Base-by-base conservation (phyloP, 371 early-diverging fungal genomes). In the Rhizomucor pusillus region DNA sequence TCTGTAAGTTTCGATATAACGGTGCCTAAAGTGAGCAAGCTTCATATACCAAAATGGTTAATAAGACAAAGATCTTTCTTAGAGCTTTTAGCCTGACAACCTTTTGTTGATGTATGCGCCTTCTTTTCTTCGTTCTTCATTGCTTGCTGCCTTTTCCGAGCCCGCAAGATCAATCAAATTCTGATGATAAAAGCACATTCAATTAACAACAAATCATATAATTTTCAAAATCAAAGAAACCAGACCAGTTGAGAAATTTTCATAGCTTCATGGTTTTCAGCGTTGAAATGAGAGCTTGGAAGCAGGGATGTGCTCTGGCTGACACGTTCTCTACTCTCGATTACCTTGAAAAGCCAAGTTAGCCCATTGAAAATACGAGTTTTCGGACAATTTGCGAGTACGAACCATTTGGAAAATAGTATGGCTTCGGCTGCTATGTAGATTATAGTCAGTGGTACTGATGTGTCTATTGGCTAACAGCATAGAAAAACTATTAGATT, bases 91-190 rank as follows among this genome's bases (percentile, higher is more conserved):
- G 14, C 18, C 14, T 39, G 18, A 20, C 43, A 47, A 66, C 59
- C 77, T 89, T 66, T 88, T 92, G 78, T 94, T 97, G 62, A 97
- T 97, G 60, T 76, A 88, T 5, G 90, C 86, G 11, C 93, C 91
- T 72, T 97, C 95, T 67, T 90, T 90, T 41, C 92, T 76, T 25
- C 95, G 69, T 12, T 88, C 88, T 10, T 77, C 67, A 48, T 86
- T 80, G 16, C 84, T 77, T 10, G 88, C 65, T 7, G 85, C 86
- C 65, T 92, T 88, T 67, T 97, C 97, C 18, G 92, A 91, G 23
- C 97, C 97, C 14, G 97, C 95, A 16, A 65, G 49, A 47, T 60
- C 61, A 18, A 65, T 57, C 43, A 60, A 49, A 25, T 54, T 65
- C 65, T 60, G 44, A 4, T 29, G 1, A 25, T 29, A 19, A 24